Evolutionary conservation across 2,329 filamentous ascomycete species (phyloP).

Genomic region (Venturia effusa): DNA sequence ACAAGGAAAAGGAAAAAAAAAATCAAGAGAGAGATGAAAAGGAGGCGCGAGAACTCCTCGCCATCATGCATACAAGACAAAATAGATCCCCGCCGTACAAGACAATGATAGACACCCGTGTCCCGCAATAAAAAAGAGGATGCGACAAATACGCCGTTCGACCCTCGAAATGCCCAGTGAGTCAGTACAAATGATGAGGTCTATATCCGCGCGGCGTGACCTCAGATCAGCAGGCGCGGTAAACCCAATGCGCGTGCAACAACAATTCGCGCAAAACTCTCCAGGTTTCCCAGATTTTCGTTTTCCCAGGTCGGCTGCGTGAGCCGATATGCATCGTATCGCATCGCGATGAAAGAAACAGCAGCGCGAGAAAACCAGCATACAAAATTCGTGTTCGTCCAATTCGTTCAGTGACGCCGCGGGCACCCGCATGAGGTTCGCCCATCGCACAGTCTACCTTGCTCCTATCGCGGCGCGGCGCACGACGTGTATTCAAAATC

Average conservation of each 20-base stretch:
- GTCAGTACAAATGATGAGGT: neutral
- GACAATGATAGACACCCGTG: neutral
- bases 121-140: neutral
- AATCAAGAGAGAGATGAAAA: neutral
- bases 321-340: neutral
- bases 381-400: neutral
- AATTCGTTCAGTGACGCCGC: neutral
- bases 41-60: neutral
- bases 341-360: neutral
- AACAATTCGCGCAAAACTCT: neutral
- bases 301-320: neutral
- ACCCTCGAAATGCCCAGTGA: neutral
- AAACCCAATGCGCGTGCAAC: neutral
- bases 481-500: conserved; percentile 2
- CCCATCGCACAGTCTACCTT: neutral
- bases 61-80: neutral
- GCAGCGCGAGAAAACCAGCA: neutral
- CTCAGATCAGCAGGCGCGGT: neutral
- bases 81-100: neutral
- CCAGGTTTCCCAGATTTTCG: neutral
- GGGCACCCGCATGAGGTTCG: neutral
- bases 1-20: neutral
- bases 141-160: neutral
- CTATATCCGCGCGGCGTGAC: neutral
- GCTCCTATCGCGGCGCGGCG: neutral